Evolutionary conservation across 306 rosid species (phyloP), one percentile per base, ranked within the genome.

Genomic region (Acacia acuminata): DNA sequence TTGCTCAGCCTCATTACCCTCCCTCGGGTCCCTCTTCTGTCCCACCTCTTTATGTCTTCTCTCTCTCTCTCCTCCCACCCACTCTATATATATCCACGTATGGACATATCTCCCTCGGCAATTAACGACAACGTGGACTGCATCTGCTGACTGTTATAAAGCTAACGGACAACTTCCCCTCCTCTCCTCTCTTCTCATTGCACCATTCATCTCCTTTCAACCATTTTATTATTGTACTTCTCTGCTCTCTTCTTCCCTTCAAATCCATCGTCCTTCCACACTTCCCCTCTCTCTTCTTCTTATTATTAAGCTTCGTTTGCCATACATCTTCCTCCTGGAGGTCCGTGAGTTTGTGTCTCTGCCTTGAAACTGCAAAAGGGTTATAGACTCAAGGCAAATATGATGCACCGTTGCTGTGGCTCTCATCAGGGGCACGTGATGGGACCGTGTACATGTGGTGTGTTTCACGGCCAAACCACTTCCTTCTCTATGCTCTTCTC

Each of bases 121-220:
- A 61, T 84, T 85, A 76, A 89, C 97, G 98, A 91, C 97, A 93
- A 91, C 88, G 73, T 87, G 81, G 86, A 88, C 92, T 91, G 97
- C 97, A 82, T 79, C 81, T 90, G 98, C 94, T 94, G 97, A 94
- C 98, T 89, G 82, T 68, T 76, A 73, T 84, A 88, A 77, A 85
- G 91, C 96, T 85, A 91, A 66, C 87, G 65, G 87, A 90, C 93
- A 88, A 82, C 88, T 24, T 24, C 70, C 47, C 56, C 80, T 63
- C 66, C 81, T 19, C 51, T 38, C 42, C 42, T 17, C 51, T 38
- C 42, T 8, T 7, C 71, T 72, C 82, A 14, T 81, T 60, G 83
- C 66, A 76, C 87, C 79, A n/a, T 73, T 82, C 53, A 55, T 24
- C 44, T 63, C 53, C 36, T 85, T 90, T 87, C 92, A 79, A 88